Evolutionary conservation across 2,329 filamentous ascomycete genomes (phyloP).

Genomic region (Epichloe uncinata): DNA sequence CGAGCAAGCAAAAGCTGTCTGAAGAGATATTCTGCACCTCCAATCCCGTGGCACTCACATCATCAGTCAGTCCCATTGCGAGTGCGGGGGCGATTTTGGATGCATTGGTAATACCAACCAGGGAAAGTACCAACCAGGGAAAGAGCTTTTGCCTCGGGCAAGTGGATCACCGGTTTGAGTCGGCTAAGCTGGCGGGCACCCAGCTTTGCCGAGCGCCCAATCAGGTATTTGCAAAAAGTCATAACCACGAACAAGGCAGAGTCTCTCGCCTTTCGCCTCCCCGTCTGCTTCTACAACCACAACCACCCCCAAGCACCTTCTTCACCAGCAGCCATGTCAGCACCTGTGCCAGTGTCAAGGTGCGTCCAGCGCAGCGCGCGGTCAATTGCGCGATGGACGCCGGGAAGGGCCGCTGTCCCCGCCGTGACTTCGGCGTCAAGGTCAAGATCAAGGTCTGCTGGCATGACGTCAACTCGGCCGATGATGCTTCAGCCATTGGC

Average conservation of each 20-base stretch:
- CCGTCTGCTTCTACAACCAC: background rate
- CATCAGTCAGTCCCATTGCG: no score
- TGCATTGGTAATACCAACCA: no score
- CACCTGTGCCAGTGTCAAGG: slow-evolving; percentile 24
- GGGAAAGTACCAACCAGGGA: background rate
- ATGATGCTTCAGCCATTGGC: slow-evolving; percentile 10
- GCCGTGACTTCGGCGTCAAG: slow-evolving; percentile 10
- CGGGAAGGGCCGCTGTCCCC: slow-evolving; percentile 11
- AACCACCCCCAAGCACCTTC: background rate
- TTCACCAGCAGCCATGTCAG: slow-evolving; percentile 18
- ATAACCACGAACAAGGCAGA: background rate
- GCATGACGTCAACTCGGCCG: slow-evolving; percentile 8
- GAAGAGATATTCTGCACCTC: no score
- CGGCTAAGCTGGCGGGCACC: background rate
- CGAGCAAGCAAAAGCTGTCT: background rate
- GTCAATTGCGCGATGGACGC: slow-evolving; percentile 17
- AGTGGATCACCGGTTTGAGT: background rate
- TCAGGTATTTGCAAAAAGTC: slow-evolving; percentile 5
- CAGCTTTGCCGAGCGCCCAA: slow-evolving; percentile 4
- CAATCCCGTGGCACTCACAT: no score
- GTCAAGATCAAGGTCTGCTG: slow-evolving; percentile 9
- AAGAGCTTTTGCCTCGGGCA: background rate
- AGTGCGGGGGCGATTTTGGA: no score
- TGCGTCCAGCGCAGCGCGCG: slow-evolving; percentile 26
- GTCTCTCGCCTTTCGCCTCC: background rate